Conservation (phyloP, 2,329 filamentous ascomycete genomes). For the Nakataea oryzae region DNA sequence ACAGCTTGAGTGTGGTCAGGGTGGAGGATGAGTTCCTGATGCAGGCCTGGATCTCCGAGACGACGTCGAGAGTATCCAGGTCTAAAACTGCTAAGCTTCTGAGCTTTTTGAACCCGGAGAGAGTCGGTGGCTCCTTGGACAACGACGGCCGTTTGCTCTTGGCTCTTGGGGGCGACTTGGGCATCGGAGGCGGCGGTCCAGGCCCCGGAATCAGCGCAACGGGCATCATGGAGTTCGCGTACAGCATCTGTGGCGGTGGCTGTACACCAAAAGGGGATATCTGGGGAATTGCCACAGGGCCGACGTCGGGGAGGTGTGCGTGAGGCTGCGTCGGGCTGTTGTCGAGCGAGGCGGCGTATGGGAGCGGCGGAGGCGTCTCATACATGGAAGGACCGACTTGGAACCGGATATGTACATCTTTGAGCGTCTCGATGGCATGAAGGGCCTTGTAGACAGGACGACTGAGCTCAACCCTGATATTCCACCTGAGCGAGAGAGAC, state of each 20-base stretch:
- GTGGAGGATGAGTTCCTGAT: slow-evolving; percentile 43
- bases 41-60: slow-evolving; percentile 45
- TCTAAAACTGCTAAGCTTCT: slow-evolving; percentile 45
- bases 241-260: slow-evolving; percentile 12
- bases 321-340: slow-evolving; percentile 9
- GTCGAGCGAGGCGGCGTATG: slow-evolving; percentile 16
- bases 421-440: slow-evolving; percentile 40
- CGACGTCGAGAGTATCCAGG: slow-evolving; percentile 46
- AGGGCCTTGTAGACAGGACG: slow-evolving; percentile 45
- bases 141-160: slow-evolving; percentile 21
- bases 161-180: slow-evolving; percentile 23
- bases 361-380: slow-evolving; percentile 35
- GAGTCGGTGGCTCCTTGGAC: slow-evolving; percentile 34
- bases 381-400: slow-evolving; percentile 47
- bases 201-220: background rate
- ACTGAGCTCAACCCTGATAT: slow-evolving; percentile 52
- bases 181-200: slow-evolving; percentile 18
- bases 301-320: slow-evolving; percentile 5
- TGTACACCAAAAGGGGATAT: background rate
- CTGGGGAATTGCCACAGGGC: slow-evolving; percentile 8
- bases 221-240: slow-evolving; percentile 10
- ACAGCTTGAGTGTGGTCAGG: slow-evolving; percentile 43
- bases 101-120: slow-evolving; percentile 47
- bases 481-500: slow-evolving; percentile 35
- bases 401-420: slow-evolving; percentile 46